Conservation (phyloP, 2,329 filamentous ascomycete genomes). For the Hymenoscyphus fraxineus region DNA sequence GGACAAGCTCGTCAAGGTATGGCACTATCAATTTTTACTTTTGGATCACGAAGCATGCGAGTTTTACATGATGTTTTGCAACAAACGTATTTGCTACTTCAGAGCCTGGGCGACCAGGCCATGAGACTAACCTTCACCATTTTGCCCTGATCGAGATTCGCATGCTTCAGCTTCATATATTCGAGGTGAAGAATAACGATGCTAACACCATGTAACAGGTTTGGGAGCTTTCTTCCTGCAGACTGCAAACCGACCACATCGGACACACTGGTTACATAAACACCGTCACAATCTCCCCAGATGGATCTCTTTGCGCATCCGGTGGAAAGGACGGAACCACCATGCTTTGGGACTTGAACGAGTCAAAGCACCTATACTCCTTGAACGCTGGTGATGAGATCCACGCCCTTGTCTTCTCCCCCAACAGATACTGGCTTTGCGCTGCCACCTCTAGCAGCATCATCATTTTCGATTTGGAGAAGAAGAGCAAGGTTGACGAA, state of each 20-base stretch:
- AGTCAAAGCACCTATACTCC: constrained; percentile 99
- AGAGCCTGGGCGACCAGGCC: constrained; percentile 77
- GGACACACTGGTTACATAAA: constrained; percentile 99
- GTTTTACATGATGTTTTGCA: constrained; percentile 85
- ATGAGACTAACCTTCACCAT: constrained; percentile 98
- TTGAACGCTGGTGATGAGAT: constrained; percentile 99
- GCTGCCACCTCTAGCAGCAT: constrained; percentile 95
- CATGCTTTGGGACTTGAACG: constrained; percentile 99
- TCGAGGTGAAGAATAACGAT: constrained; percentile 9
- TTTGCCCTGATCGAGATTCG: constrained; percentile 62
- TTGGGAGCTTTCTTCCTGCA: constrained; percentile 99
- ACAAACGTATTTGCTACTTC: constrained; percentile 99
- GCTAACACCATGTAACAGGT: constrained; percentile 55
- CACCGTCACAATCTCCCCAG: constrained; percentile 99
- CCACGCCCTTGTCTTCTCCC: constrained; percentile 99
- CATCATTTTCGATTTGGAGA: constrained; percentile 99
- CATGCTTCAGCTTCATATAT: constrained; percentile 16
- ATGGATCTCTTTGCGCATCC: constrained; percentile 97
- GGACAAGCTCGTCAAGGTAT: constrained; percentile 99
- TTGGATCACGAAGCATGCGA: constrained; percentile 25
- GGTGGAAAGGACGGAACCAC: constrained; percentile 99
- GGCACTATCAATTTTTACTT: constrained; percentile 39
- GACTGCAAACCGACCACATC: constrained; percentile 99
- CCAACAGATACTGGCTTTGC: constrained; percentile 99
- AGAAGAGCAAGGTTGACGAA: constrained; percentile 99